These are phyloP conservation scores for Bothia castanella DNA, from an alignment of 1,284 basidiomycete species.

Conservation along the genomic window DNA sequence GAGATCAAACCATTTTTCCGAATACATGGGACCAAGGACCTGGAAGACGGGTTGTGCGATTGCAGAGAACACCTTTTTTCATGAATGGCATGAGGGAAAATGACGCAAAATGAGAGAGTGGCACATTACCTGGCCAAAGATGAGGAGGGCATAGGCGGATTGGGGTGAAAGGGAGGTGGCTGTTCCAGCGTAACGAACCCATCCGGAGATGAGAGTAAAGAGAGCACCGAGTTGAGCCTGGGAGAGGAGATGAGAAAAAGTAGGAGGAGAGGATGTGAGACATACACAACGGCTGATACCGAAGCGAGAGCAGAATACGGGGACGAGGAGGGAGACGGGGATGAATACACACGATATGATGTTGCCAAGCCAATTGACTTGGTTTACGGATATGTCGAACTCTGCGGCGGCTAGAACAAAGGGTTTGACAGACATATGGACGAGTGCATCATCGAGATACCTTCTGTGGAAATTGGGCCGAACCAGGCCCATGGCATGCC, in stretches of 20 bases:
- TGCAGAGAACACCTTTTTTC: slow-evolving; percentile 36
- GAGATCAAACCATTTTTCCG: slow-evolving; percentile 76
- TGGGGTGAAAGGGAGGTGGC: slow-evolving; percentile 43
- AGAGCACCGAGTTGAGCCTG: slow-evolving; percentile 52
- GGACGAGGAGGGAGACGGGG: slow-evolving; percentile 55
- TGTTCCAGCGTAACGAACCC: slow-evolving; percentile 75
- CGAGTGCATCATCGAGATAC: slow-evolving; percentile 34
- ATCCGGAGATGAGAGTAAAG: slow-evolving; percentile 56
- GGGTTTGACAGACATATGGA: background rate
- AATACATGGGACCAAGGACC: slow-evolving; percentile 70
- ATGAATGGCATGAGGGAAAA: slow-evolving; percentile 19
- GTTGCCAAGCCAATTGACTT: slow-evolving; percentile 77
- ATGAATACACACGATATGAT: slow-evolving; percentile 59
- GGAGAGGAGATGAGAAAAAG: background rate
- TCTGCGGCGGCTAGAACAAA: slow-evolving; percentile 47
- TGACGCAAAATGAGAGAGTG: slow-evolving; percentile 44
- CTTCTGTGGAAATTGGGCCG: slow-evolving; percentile 67
- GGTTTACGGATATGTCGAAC: slow-evolving; percentile 58
- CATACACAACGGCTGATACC: slow-evolving; percentile 59
- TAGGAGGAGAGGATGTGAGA: slow-evolving; percentile 4
- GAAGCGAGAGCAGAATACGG: slow-evolving; percentile 51
- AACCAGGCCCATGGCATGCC: slow-evolving; percentile 72
- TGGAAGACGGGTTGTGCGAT: slow-evolving; percentile 68
- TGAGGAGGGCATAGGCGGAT: slow-evolving; percentile 60
- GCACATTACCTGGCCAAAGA: slow-evolving; percentile 61